Percentiles rank a stretch among this genome's conserved stretches.
phyloP scores from a whole-genome alignment of 768 basidiomycete genomes.

The Bullera alba region DNA sequence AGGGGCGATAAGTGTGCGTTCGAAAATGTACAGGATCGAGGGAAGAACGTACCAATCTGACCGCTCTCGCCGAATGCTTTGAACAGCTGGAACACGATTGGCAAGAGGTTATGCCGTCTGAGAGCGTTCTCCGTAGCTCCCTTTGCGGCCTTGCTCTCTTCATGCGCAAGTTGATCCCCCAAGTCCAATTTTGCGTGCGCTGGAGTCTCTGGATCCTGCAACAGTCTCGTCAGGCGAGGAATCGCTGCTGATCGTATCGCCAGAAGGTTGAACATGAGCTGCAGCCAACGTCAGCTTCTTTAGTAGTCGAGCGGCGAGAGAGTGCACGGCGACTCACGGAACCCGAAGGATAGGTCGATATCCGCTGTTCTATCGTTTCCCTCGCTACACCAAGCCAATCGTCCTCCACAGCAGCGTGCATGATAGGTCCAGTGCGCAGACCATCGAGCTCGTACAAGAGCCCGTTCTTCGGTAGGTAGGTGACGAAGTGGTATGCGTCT shows the following conservation, averaged over 20 bases:
- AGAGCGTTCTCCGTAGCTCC: constrained; percentile 38
- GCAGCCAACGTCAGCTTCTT: no score
- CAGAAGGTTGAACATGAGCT: constrained; percentile 90
- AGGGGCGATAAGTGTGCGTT: no score
- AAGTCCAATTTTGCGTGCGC: constrained; percentile 11
- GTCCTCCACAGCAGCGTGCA: constrained; percentile 59
- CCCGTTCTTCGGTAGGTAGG: constrained; percentile 79
- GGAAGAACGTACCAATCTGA: constrained; percentile 16
- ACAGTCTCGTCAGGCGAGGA: constrained; percentile 58
- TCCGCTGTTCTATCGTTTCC: constrained; percentile 77
- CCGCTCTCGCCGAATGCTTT: constrained; percentile 35
- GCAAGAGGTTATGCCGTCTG: constrained; percentile 39
- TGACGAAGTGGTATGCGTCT: constrained; percentile 95
- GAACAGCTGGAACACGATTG: constrained; percentile 35
- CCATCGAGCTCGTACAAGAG: constrained; percentile 90
- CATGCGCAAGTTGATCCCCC: constrained; percentile 29
- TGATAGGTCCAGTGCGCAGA: constrained; percentile 67
- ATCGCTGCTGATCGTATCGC: constrained; percentile 77
- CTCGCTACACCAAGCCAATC: constrained; percentile 77
- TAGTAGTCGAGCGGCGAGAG: not conserved
- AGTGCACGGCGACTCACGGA: constrained; percentile 56
- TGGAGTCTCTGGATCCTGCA: constrained; percentile 47
- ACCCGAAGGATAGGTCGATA: constrained; percentile 80
- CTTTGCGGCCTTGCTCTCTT: constrained; percentile 23
- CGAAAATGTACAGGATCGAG: not conserved